These are phyloP conservation scores for Bretschneidera sinensis DNA, from an alignment of 345 rosid species.

Conservation along the genomic window DNA sequence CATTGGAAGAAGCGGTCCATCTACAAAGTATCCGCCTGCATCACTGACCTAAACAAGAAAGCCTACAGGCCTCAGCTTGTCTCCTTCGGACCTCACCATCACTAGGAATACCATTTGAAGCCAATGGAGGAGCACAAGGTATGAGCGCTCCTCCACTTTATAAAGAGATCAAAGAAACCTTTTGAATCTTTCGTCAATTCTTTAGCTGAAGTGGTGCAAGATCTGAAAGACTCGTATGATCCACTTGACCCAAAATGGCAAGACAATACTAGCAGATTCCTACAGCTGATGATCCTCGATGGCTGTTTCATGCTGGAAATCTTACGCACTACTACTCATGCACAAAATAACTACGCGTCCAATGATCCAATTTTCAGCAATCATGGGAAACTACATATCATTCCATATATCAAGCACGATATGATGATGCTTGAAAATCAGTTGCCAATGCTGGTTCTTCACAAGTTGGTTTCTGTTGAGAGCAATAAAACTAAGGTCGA, in stretches of 20 bases:
- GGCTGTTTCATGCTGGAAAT: conserved; percentile 54
- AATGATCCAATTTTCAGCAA: conserved; percentile 44
- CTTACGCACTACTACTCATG: conserved; percentile 10
- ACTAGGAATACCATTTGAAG: conserved; percentile 21
- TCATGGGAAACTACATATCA: conserved; percentile 33
- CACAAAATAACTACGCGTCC: conserved; percentile 23
- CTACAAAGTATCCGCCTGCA: conserved; percentile 30
- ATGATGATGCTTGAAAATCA: conserved; percentile 59
- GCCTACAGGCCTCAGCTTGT: conserved; percentile 38
- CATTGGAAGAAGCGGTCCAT: conserved; percentile 37
- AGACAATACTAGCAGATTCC: conserved; percentile 5
- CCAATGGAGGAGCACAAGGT: conserved; percentile 44
- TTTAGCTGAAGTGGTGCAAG: conserved; percentile 16
- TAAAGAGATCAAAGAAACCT: conserved; percentile 25
- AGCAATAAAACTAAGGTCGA: conserved; percentile 19
- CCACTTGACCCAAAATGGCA: conserved; percentile 24
- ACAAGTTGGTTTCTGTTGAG: conserved; percentile 24
- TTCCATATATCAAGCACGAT: conserved; percentile 39
- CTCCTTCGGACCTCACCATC: conserved; percentile 45
- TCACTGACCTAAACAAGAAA: conserved; percentile 25
- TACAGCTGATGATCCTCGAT: conserved; percentile 45
- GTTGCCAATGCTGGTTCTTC: conserved; percentile 35
- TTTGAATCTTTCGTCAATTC: conserved; percentile 14
- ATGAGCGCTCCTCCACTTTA: conserved; percentile 31
- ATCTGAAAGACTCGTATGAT: conserved; percentile 26